Percentiles rank a stretch among this genome's conserved stretches.
These are phyloP conservation scores for Vitellaria paradoxa DNA, from an alignment of 179 eudicot species.

Conservation along the genomic window DNA sequence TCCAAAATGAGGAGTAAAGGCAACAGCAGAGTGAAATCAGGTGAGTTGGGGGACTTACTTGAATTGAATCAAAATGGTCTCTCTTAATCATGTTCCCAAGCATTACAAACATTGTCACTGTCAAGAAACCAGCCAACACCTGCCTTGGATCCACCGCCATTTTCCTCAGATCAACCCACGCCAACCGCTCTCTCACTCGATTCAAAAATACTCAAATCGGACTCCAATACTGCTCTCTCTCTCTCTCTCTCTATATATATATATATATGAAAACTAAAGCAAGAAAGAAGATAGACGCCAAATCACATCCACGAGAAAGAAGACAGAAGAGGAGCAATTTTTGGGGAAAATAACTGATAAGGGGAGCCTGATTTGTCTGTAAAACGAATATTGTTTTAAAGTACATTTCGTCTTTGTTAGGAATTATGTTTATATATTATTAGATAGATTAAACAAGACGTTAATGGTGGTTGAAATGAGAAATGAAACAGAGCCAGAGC, in stretches of 20 bases:
- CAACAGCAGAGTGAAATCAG: neutral
- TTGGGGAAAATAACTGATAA: neutral
- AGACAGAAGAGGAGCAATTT: neutral
- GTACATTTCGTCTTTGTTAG: neutral
- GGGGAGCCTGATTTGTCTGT: neutral
- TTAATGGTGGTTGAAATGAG: constrained; percentile 6
- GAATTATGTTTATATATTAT: too few relatives aligned
- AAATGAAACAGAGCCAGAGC: too few relatives aligned
- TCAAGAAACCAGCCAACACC: constrained; percentile 81
- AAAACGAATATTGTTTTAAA: neutral
- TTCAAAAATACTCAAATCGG: neutral
- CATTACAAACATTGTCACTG: constrained; percentile 92
- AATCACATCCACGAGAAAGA: too few relatives aligned
- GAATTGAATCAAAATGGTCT: constrained; percentile 60
- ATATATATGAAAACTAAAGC: neutral
- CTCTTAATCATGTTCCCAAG: constrained; percentile 87
- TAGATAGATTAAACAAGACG: neutral
- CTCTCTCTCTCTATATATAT: neutral
- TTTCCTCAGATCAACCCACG: neutral
- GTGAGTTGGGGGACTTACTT: constrained; percentile 26
- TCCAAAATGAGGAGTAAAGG: neutral
- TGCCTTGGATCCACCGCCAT: constrained; percentile 87
- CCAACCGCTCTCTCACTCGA: neutral
- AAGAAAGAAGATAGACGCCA: neutral
- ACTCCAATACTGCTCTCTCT: neutral